Base-by-base conservation (phyloP, 2,329 filamentous ascomycete genomes). In the Stachybotrys chlorohalonatus region DNA sequence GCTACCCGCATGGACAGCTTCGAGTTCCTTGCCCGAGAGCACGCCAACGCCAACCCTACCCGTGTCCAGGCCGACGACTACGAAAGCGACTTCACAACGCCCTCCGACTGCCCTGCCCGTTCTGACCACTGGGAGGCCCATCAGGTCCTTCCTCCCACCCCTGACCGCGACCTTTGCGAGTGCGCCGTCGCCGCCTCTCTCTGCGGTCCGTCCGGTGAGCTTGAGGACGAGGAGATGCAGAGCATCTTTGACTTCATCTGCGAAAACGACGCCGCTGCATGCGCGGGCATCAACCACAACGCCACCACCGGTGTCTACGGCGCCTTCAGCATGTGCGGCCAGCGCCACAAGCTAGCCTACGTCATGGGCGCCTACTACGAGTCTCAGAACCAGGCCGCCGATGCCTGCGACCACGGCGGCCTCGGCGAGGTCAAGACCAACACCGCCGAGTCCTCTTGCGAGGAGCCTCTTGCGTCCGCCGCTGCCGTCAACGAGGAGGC, bases 171-270 rank as follows among this genome's bases (percentile, higher is more conserved):
- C 49, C 84, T 95, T 50, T 99, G 94, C 80, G 71, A 78, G 55
- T 99, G 94, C 82, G 96, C 96, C 89, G 80, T 82, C 70, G 76
- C 82, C 59, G 84, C 83, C 49, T 75, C 95, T 55, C 74, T 76
- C 56, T 99, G 94, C 74, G 79, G 81, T 31, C 83, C 90, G 57
- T 75, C 80, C 49, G 71, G 77, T 50, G 71, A 72, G 62, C 73
- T 90, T 30, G 74, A 79, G 59, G 68, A 75, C 52, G 76, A 84
- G 53, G 73, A 83, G 55, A 87, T 83, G 64, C 82, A 80, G 52
- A 73, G 79, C 15, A 80, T 94, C 62, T 97, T 97, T 72, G 78
- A 77, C 68, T 84, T 75, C 69, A 81, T 93, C 70, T 94, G 89
- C 73, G 86, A 83, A 54, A 65, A 72, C 49, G 68, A 77, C 56